Conservation (phyloP, 768 basidiomycete species). For the Psilocybe tampanensis region DNA sequence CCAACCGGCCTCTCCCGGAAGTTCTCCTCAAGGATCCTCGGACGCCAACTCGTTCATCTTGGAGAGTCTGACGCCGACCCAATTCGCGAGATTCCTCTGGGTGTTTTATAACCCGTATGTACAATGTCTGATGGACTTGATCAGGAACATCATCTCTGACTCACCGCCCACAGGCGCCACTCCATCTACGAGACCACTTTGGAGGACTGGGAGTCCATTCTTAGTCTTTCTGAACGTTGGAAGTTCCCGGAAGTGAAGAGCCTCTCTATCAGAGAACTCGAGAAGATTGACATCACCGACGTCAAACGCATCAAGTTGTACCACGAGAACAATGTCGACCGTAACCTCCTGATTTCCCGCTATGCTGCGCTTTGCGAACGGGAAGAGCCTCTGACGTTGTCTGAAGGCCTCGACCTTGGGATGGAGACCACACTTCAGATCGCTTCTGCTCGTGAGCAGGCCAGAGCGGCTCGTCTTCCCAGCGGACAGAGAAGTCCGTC, state of each 20-base stretch:
- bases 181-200: constrained; percentile 53
- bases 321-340: constrained; percentile 51
- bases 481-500: constrained; percentile 37
- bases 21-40: constrained; percentile 34
- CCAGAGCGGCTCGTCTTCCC: constrained; percentile 33
- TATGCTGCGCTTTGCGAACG: constrained; percentile 57
- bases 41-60: constrained; percentile 46
- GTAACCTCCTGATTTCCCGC: constrained; percentile 47
- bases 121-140: constrained; percentile 11
- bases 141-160: not conserved
- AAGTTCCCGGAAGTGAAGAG: constrained; percentile 51
- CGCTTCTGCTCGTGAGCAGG: constrained; percentile 54
- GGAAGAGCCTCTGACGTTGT: constrained; percentile 48
- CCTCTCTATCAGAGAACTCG: constrained; percentile 59
- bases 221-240: constrained; percentile 59
- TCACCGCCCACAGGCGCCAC: constrained; percentile 44
- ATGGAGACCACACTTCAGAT: constrained; percentile 55
- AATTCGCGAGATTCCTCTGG: constrained; percentile 54
- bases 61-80: constrained; percentile 32
- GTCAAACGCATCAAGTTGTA: constrained; percentile 61
- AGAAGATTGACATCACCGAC: constrained; percentile 41
- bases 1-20: constrained; percentile 30
- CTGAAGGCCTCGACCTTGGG: constrained; percentile 60
- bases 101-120: constrained; percentile 58
- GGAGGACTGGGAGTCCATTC: constrained; percentile 55